Conservation (phyloP, 345 rosid genomes). For the Rhizophora mangle region DNA sequence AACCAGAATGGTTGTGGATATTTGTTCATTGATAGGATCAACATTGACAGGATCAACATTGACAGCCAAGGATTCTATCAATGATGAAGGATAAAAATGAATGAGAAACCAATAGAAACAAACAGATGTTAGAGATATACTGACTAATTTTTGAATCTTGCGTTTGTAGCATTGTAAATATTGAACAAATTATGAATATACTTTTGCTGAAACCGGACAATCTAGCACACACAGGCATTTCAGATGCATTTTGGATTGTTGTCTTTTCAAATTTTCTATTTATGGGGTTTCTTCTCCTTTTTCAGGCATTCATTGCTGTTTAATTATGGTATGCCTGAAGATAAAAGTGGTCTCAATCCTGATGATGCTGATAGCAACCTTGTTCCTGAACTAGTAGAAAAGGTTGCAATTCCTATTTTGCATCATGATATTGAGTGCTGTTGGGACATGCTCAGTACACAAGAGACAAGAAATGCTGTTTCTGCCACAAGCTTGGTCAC, state of each 20-base stretch:
- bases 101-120: no score
- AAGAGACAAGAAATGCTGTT: slow-evolving; percentile 77
- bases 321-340: slow-evolving; percentile 75
- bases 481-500: slow-evolving; percentile 76
- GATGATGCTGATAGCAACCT: slow-evolving; percentile 88
- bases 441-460: slow-evolving; percentile 87
- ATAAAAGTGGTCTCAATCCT: slow-evolving; percentile 49
- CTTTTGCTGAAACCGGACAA: background rate
- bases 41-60: no score
- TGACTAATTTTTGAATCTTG: no score
- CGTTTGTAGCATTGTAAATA: no score
- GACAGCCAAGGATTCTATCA: no score
- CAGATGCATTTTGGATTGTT: background rate
- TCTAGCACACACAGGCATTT: background rate
- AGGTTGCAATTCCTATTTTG: slow-evolving; percentile 77
- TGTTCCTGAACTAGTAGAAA: slow-evolving; percentile 82
- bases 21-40: no score
- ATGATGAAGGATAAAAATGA: no score
- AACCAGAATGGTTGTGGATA: no score
- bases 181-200: no score
- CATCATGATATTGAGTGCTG: slow-evolving; percentile 79
- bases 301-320: slow-evolving; percentile 81
- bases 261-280: background rate
- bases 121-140: no score
- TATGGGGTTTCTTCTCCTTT: slow-evolving; percentile 12